These are phyloP conservation scores for Ustilago tritici DNA, from an alignment of 1,284 basidiomycete species.

Conservation along the genomic window DNA sequence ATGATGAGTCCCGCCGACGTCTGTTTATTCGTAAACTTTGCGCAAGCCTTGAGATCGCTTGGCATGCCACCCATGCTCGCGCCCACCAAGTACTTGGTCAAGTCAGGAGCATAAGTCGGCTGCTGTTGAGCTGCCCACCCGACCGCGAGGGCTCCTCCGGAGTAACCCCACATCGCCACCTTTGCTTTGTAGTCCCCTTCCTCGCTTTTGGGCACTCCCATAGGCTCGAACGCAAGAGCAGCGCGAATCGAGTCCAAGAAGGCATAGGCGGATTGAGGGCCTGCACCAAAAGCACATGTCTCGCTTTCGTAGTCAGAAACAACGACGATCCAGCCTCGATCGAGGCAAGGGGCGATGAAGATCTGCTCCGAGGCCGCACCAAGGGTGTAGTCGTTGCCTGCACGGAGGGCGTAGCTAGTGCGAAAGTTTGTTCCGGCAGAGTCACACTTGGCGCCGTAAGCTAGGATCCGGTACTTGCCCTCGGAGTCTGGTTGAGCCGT, in stretches of 20 bases:
- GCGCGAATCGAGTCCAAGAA: slow-evolving; percentile 61
- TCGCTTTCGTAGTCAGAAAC: slow-evolving; percentile 65
- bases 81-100: slow-evolving; percentile 50
- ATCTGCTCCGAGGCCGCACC: slow-evolving; percentile 56
- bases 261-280: slow-evolving; percentile 52
- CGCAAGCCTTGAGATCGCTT: slow-evolving; percentile 51
- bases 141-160: slow-evolving; percentile 63
- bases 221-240: slow-evolving; percentile 42
- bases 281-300: slow-evolving; percentile 60
- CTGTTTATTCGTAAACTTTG: slow-evolving; percentile 40
- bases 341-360: slow-evolving; percentile 55
- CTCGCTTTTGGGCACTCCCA: slow-evolving; percentile 32
- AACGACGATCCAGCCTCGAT: slow-evolving; percentile 58
- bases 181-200: slow-evolving; percentile 29
- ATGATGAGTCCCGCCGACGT: slow-evolving; percentile 54
- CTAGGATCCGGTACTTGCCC: slow-evolving; percentile 34
- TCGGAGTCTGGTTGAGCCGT: slow-evolving; percentile 31
- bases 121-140: slow-evolving; percentile 64
- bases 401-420: slow-evolving; percentile 45
- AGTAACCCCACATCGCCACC: slow-evolving; percentile 61
- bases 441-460: slow-evolving; percentile 49
- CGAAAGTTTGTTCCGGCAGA: slow-evolving; percentile 44
- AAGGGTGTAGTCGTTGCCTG: slow-evolving; percentile 32
- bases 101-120: slow-evolving; percentile 52
- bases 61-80: slow-evolving; percentile 61